phyloP scores from a whole-genome alignment of 495 filamentous ascomycete genomes.

The Aspergillus sparsus region DNA sequence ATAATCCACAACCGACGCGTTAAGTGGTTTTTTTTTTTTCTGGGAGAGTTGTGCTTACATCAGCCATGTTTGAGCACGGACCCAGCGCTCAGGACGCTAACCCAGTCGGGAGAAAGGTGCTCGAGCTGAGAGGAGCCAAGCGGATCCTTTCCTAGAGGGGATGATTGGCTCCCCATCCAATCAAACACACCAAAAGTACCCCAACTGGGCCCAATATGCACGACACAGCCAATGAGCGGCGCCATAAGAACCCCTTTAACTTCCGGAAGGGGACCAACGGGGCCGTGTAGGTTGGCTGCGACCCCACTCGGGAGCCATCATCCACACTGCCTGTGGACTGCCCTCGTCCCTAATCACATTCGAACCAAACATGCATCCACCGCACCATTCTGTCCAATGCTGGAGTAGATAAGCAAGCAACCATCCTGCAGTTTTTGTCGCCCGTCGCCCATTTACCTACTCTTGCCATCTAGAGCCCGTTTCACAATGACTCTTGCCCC shows the following conservation, averaged over 20 bases:
- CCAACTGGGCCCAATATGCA: slow-evolving; percentile 3
- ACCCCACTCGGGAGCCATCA: slow-evolving; percentile 11
- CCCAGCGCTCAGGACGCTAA: slow-evolving; percentile 14
- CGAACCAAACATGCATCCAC: slow-evolving; percentile 4
- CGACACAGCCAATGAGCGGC: slow-evolving; percentile 8
- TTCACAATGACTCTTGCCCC: slow-evolving; percentile 27
- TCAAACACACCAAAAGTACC: not conserved
- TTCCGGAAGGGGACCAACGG: slow-evolving; percentile 20
- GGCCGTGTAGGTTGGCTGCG: slow-evolving; percentile 11
- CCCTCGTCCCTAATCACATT: slow-evolving; percentile 1
- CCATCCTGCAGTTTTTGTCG: not conserved
- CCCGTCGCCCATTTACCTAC: not conserved
- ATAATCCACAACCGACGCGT: slow-evolving; percentile 35
- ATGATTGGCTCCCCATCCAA: slow-evolving; percentile 11
- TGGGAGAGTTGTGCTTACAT: slow-evolving; percentile 15
- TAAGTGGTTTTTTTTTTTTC: slow-evolving; percentile 41
- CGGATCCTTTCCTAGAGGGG: slow-evolving; percentile 19
- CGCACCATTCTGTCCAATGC: slow-evolving; percentile 2
- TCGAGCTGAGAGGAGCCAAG: slow-evolving; percentile 19
- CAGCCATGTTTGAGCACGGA: slow-evolving; percentile 5
- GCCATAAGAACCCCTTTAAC: not conserved
- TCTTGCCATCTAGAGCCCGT: not conserved
- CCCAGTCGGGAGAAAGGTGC: slow-evolving; percentile 22
- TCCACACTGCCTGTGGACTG: no score
- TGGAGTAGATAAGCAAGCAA: slow-evolving; percentile 15